Percentiles rank a stretch among this genome's conserved stretches.
Evolutionary conservation across 225 moss, liverwort and hornwort species (phyloP).

Genomic region (Pseudisothecium myosuroides): DNA sequence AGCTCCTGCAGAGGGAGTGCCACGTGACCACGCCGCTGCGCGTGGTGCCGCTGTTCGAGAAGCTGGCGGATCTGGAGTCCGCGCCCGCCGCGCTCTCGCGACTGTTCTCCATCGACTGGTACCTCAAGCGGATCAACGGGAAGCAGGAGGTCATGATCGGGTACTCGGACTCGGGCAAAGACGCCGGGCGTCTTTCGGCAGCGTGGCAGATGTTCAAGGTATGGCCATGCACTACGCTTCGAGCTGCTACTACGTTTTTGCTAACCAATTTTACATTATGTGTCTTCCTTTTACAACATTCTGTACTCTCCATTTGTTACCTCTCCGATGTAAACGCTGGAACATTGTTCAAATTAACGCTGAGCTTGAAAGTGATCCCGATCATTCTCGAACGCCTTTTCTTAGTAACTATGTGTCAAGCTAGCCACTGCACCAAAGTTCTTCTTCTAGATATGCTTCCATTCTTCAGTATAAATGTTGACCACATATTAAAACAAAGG

Average conservation of each 20-base stretch:
- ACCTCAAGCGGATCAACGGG: slow-evolving; percentile 73
- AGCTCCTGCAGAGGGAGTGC: slow-evolving; percentile 90
- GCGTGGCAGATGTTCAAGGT: slow-evolving; percentile 95
- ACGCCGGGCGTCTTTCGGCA: slow-evolving; percentile 86
- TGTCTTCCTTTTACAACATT: not conserved
- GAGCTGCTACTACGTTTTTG: not conserved
- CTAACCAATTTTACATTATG: not conserved
- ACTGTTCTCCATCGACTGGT: slow-evolving; percentile 93
- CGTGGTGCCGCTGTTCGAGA: slow-evolving; percentile 93
- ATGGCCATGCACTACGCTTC: not conserved
- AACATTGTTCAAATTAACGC: not conserved
- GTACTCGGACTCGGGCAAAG: slow-evolving; percentile 93
- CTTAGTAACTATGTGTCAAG: not conserved
- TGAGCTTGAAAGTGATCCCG: not conserved
- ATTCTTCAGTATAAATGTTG: not conserved
- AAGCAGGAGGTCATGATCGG: slow-evolving; percentile 96
- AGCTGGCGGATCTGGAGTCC: slow-evolving; percentile 74
- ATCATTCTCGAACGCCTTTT: not conserved
- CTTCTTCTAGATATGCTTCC: not conserved
- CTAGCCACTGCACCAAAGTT: not conserved
- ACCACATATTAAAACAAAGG: not conserved
- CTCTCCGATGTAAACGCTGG: too few relatives aligned
- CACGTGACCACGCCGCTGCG: slow-evolving; percentile 56
- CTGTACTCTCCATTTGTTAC: not conserved
- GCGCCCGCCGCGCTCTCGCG: slow-evolving; percentile 74